These are phyloP conservation scores for Stachybotrys echinatus DNA, from an alignment of 2,329 filamentous ascomycete genomes.

Conservation along the genomic window DNA sequence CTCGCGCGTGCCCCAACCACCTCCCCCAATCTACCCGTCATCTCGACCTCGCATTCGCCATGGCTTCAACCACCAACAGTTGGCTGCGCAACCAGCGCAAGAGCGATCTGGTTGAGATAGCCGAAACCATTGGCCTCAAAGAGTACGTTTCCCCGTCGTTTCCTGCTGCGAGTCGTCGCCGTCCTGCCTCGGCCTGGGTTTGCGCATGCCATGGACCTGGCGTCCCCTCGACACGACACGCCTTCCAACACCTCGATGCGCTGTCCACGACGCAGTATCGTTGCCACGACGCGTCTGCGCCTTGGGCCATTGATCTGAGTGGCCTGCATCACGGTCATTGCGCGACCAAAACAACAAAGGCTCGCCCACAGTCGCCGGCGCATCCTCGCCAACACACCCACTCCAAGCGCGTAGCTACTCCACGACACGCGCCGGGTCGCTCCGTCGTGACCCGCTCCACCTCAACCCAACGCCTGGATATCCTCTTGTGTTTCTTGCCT, in stretches of 20 bases:
- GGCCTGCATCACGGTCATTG: no score
- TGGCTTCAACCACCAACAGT: conserved; percentile 41
- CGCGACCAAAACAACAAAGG: no score
- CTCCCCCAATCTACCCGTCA: background rate
- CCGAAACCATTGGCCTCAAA: conserved; percentile 63
- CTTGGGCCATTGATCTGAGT: no score
- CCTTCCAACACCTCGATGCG: background rate
- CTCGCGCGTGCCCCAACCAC: background rate
- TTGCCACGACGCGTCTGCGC: no score
- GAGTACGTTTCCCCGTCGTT: conserved; percentile 52
- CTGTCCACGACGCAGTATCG: background rate
- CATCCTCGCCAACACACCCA: no score
- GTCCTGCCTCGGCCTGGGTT: background rate
- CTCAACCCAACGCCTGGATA: no score
- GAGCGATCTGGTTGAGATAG: conserved; percentile 69
- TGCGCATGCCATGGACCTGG: background rate
- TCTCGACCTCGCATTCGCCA: background rate
- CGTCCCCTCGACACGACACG: background rate
- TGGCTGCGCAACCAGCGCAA: conserved; percentile 83
- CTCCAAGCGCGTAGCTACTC: no score
- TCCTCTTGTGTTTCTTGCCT: no score
- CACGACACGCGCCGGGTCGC: no score
- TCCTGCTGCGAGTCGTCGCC: background rate
- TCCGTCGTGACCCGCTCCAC: no score
- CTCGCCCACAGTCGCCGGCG: no score